Evolutionary conservation across 495 filamentous ascomycete species (phyloP).

Genomic region (Trichoderma asperelloides): DNA sequence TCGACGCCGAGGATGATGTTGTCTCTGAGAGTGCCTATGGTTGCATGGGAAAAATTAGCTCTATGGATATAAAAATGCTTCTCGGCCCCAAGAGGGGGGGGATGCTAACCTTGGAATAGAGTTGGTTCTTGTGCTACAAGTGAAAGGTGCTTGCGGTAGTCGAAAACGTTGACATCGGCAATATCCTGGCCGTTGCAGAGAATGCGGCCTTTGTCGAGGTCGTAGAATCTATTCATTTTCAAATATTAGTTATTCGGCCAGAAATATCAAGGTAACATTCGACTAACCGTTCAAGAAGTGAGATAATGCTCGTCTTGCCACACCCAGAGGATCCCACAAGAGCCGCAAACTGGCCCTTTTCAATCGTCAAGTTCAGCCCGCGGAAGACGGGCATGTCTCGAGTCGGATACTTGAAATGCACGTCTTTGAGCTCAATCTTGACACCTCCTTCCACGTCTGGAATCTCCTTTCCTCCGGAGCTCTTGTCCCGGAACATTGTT

Average conservation of each 20-base stretch:
- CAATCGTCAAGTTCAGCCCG: slow-evolving; percentile 46
- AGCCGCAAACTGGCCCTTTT: slow-evolving; percentile 56
- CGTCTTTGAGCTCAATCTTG: slow-evolving; percentile 45
- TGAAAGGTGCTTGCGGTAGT: slow-evolving; percentile 46
- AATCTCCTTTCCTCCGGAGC: slow-evolving; percentile 17
- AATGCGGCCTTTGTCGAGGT: slow-evolving; percentile 43
- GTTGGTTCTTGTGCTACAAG: slow-evolving; percentile 56
- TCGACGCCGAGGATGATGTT: slow-evolving; percentile 48
- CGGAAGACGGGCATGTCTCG: slow-evolving; percentile 43
- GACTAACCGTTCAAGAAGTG: slow-evolving; percentile 41
- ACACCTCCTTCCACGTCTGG: slow-evolving; percentile 36
- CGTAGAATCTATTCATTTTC: slow-evolving; percentile 45
- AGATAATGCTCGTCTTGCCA: slow-evolving; percentile 63
- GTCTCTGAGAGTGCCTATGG: slow-evolving; percentile 45
- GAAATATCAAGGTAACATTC: background rate
- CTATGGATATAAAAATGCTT: background rate
- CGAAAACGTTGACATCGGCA: slow-evolving; percentile 28
- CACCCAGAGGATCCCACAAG: slow-evolving; percentile 65
- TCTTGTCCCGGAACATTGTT: slow-evolving; percentile 17
- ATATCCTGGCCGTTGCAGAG: slow-evolving; percentile 43
- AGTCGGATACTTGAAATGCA: slow-evolving; percentile 53
- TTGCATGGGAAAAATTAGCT: slow-evolving; percentile 17
- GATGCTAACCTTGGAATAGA: slow-evolving; percentile 27
- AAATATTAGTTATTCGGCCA: too few species aligned
- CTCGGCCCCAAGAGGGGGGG: too few species aligned